Evolutionary conservation across 2,329 filamentous ascomycete genomes (phyloP), one percentile per base, ranked within the genome.

Genomic region (Seiridium cupressi): DNA sequence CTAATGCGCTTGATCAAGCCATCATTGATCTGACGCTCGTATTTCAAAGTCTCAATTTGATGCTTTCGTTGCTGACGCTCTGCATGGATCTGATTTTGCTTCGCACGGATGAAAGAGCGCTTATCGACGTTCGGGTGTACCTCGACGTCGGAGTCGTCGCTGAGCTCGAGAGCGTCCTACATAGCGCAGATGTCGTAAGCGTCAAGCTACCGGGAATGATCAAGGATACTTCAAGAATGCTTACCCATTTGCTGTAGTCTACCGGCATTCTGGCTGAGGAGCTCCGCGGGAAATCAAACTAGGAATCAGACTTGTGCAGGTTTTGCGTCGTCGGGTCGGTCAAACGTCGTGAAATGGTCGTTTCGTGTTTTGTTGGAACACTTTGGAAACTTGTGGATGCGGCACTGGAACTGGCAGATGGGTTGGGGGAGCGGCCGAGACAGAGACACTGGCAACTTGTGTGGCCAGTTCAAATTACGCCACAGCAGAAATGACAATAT

Each of bases 81-180:
- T 72, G 93, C 88, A 76, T 99, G 95, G 69, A 99, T 99, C 78
- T 99, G 93, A 69, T 89, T 90, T 80, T 98, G 95, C 79, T 99
- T 99, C 65, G 95, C 96, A 66, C 94, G 92, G 75, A 99, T 99
- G 77, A 99, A 99, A 62, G 94, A 98, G 56, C 90, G 87, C 77
- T 99, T 99, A 80, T 99, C 95, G 74, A 99, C 95, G 74, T 99
- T 99, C 62, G 95, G 95, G 77, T 99, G 95, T 56, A 98, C 95
- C 79, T 99, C 95, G 69, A 99, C 89, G 72, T 99, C 95, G 56
- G 93, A 97, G 78, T 99, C 95, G 77, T 99, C 95, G 71, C 92
- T 97, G 73, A 99, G 88, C 87, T 99, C 95, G 72, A 99, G 86
- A 61, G 90, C 89, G 74, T 98, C 91, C 89, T 91, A 62, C 35